A percentile compares a stretch with the other conserved stretches of the same genome.
phyloP scores from a whole-genome alignment of 2,329 filamentous ascomycete species.

The Intubia oerlemansii region DNA sequence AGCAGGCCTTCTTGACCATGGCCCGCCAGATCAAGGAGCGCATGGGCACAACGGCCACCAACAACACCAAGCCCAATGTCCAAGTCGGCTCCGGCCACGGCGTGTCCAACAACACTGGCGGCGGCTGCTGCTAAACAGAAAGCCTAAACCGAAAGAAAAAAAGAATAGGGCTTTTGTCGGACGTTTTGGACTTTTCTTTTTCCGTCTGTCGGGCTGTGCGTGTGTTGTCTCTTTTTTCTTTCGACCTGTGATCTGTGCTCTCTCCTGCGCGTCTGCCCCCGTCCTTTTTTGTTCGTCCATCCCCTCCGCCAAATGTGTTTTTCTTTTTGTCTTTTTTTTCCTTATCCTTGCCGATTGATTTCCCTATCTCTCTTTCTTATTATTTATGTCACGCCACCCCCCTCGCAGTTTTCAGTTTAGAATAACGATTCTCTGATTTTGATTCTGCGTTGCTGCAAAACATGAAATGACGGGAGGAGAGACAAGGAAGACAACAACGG shows the following conservation, averaged over 20 bases:
- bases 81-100: conserved; percentile 90
- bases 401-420: too few species aligned
- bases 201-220: neutral
- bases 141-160: neutral
- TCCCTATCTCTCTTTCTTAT: too few species aligned
- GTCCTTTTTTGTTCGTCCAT: too few species aligned
- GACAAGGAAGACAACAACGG: too few species aligned
- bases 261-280: too few species aligned
- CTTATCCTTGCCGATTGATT: too few species aligned
- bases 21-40: conserved; percentile 99
- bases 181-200: neutral
- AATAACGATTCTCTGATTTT: too few species aligned
- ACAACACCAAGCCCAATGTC: conserved; percentile 97
- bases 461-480: too few species aligned
- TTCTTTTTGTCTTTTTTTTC: too few species aligned
- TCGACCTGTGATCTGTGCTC: neutral
- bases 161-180: neutral
- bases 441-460: too few species aligned
- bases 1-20: conserved; percentile 99
- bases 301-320: too few species aligned
- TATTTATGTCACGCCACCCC: too few species aligned
- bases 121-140: conserved; percentile 15
- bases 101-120: conserved; percentile 36
- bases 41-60: conserved; percentile 87
- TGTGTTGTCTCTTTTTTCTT: neutral